Conservation (phyloP, 2,329 filamentous ascomycete species). For the Scedosporium minutisporum region DNA sequence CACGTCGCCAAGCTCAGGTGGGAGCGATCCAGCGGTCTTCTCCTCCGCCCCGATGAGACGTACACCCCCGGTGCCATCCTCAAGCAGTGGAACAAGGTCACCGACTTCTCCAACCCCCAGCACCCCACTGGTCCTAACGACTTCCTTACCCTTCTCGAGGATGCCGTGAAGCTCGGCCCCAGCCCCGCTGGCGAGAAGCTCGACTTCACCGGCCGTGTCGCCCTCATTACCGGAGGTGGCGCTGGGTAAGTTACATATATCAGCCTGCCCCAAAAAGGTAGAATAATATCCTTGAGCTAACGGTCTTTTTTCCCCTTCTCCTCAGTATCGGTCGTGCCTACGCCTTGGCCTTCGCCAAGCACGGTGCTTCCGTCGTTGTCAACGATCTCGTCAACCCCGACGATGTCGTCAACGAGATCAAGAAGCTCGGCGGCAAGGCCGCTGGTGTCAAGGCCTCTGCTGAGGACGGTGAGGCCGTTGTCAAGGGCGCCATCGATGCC, state of each 20-base stretch:
- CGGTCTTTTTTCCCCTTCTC: neutral
- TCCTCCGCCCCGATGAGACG: constrained; percentile 79
- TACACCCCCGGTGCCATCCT: constrained; percentile 83
- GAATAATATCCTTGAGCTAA: neutral
- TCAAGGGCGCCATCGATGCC: constrained; percentile 87
- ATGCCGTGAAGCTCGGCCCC: constrained; percentile 66
- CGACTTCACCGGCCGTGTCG: constrained; percentile 77
- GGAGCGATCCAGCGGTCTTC: constrained; percentile 82
- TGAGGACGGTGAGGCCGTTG: constrained; percentile 81
- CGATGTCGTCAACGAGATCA: constrained; percentile 83
- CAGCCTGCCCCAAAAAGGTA: neutral
- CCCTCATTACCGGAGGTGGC: constrained; percentile 78
- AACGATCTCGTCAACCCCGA: constrained; percentile 95
- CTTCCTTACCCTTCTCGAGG: constrained; percentile 77
- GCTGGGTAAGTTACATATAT: constrained; percentile 46
- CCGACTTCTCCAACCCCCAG: constrained; percentile 74
- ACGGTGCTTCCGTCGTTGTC: constrained; percentile 77
- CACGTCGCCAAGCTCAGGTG: constrained; percentile 89
- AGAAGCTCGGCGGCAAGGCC: constrained; percentile 78
- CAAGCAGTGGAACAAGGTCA: constrained; percentile 80
- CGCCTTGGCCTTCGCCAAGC: constrained; percentile 75
- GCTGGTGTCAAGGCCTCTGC: constrained; percentile 89
- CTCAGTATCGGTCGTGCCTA: constrained; percentile 79
- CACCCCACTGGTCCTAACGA: constrained; percentile 80
- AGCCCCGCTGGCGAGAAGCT: constrained; percentile 65